phyloP scores from a whole-genome alignment of 2,329 filamentous ascomycete genomes.

The Sarocladiaceae sp. region DNA sequence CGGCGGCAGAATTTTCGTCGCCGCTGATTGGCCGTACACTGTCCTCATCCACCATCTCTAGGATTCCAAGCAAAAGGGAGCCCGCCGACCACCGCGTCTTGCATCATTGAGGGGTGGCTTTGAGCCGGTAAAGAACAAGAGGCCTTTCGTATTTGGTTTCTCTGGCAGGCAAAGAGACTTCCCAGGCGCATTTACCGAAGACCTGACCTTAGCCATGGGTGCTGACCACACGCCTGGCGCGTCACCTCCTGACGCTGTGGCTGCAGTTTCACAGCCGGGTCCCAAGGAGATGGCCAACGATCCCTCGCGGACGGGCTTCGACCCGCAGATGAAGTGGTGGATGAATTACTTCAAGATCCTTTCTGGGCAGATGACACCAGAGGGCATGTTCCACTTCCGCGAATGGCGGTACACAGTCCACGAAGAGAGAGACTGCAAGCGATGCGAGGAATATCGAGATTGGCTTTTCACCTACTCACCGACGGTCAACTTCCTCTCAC shows the following conservation, averaged over 20 bases:
- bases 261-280: not conserved
- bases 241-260: not conserved
- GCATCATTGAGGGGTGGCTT: slow-evolving; percentile 8
- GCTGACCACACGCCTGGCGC: slow-evolving; percentile 4
- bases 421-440: slow-evolving; percentile 70
- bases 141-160: slow-evolving; percentile 3
- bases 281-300: slow-evolving; percentile 49
- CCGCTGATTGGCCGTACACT: not conserved
- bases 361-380: slow-evolving; percentile 61
- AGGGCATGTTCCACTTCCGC: slow-evolving; percentile 71
- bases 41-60: slow-evolving; percentile 6
- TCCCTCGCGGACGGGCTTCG: slow-evolving; percentile 56
- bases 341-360: slow-evolving; percentile 82
- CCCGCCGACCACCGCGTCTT: slow-evolving; percentile 8
- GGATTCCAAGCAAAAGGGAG: slow-evolving; percentile 7
- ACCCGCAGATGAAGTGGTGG: slow-evolving; percentile 59
- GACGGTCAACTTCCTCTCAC: slow-evolving; percentile 76
- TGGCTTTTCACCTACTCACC: slow-evolving; percentile 83
- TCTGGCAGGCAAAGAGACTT: slow-evolving; percentile 3
- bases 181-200: not conserved
- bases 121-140: slow-evolving; percentile 9
- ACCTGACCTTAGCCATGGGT: slow-evolving; percentile 5
- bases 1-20: slow-evolving; percentile 2
- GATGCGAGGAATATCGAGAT: slow-evolving; percentile 75
- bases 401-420: slow-evolving; percentile 67